Base-by-base conservation (phyloP, 2,329 filamentous ascomycete species). In the Knoxdaviesia proteae region DNA sequence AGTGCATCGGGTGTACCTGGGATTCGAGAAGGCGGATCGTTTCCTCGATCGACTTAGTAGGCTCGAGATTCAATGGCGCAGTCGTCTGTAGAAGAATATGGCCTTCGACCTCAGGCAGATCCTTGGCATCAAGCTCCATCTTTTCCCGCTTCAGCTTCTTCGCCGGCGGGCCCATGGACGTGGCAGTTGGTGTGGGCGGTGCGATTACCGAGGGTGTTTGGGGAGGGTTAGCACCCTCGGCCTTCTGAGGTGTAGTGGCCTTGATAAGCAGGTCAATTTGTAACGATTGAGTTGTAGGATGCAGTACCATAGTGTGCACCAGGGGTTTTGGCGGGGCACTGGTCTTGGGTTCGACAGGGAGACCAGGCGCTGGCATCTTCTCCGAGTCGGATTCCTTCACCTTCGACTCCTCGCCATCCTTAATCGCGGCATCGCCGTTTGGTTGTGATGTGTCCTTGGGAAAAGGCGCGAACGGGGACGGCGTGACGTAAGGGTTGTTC, bases 401-500 rank as follows among this genome's bases (percentile, higher is more conserved):
- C 50, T 56, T 54, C 6, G 20, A 20, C 20, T 63, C 56, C 42
- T 60, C 63, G 6, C 60, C 58, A 42, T 41, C 49, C 49, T 29
- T 56, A 53, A 3, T 53, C 39, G 2, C 32, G n/a, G 40, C 8
- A 29, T 45, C 43, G 11, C 40, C 46, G 31, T 47, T 47, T 41
- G 52, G 40, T 54, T 62, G 52, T 61, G 63, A 50, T 60, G 67
- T 50, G 69, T 69, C 66, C 47, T 68, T 71, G 38, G 79, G 84
- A 54, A 79, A 93, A 0, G 84, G 77, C 1, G 74, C 81, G 55
- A 80, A 86, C 0, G 87, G 75, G 0, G 90, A 96, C 0, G 88
- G 90, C 0, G 87, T 94, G 40, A 96, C 69, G 52, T 84, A 90
- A 47, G 77, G 77, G 53, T 86, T 94, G 56, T 87, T 83, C 56